Conservation (phyloP, 2,329 filamentous ascomycete genomes). For the Leptographium lundbergii region DNA sequence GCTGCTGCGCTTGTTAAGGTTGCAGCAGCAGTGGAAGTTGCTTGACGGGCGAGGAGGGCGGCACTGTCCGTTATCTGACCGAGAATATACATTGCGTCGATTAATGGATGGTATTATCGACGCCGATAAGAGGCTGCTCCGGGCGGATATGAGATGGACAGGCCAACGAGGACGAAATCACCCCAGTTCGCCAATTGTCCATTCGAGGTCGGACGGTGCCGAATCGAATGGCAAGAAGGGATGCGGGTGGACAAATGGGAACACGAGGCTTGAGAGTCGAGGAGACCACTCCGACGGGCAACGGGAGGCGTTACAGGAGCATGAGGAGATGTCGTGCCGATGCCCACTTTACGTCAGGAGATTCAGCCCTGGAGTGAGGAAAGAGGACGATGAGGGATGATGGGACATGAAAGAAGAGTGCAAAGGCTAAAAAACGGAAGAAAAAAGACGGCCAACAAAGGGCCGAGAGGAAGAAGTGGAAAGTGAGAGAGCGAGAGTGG, state of each 20-base stretch:
- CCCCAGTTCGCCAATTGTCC: too few species aligned
- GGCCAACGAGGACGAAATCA: too few species aligned
- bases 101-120: background rate
- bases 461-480: background rate
- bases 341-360: background rate
- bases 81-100: slow-evolving; percentile 15
- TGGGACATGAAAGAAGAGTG: background rate
- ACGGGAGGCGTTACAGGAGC: background rate
- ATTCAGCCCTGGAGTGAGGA: background rate
- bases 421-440: background rate
- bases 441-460: background rate
- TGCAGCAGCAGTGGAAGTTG: slow-evolving; percentile 1
- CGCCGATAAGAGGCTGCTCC: background rate
- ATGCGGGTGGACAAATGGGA: background rate
- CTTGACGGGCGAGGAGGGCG: slow-evolving; percentile 17
- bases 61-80: slow-evolving; percentile 15
- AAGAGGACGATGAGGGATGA: background rate
- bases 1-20: background rate
- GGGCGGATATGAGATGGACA: background rate
- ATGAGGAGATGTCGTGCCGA: background rate
- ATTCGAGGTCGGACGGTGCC: too few species aligned
- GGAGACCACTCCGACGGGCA: background rate
- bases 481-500: background rate
- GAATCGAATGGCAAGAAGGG: too few species aligned
- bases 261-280: background rate